Evolutionary conservation across 129 eudicot species (phyloP).

Genomic region (Sambucus nigra): DNA sequence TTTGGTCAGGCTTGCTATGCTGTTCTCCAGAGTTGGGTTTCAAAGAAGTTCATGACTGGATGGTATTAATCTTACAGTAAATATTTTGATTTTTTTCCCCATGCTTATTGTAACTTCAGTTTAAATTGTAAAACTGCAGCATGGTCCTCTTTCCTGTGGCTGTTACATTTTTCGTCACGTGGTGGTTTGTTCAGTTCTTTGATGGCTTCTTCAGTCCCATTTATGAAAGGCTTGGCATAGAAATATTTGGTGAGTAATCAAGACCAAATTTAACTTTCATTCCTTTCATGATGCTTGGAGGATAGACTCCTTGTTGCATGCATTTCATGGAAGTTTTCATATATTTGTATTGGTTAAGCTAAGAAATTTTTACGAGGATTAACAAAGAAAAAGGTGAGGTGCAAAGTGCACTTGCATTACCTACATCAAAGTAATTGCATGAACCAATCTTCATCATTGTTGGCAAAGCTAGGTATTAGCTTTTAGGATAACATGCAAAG

Average conservation of each 20-base stretch:
- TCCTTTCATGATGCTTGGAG: neutral
- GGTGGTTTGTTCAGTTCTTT: constrained; percentile 96
- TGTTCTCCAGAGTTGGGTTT: constrained; percentile 95
- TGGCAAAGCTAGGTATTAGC: neutral
- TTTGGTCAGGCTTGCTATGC: constrained; percentile 80
- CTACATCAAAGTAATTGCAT: neutral
- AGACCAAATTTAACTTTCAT: neutral
- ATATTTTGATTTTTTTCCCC: neutral
- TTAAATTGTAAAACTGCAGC: constrained; percentile 31
- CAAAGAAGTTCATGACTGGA: constrained; percentile 97
- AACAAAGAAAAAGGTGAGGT: neutral
- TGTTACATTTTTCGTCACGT: constrained; percentile 79
- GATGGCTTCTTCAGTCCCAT: constrained; percentile 98
- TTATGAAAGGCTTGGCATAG: constrained; percentile 80
- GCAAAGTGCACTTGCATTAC: neutral
- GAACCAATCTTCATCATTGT: neutral
- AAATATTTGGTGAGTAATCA: constrained; percentile 67
- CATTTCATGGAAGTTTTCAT: neutral
- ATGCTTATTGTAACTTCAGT: constrained; percentile 2
- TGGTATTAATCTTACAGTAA: constrained; percentile 33
- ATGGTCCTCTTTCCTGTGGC: constrained; percentile 92
- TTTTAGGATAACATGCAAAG: neutral
- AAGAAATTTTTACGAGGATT: neutral
- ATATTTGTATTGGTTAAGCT: neutral
- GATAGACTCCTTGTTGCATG: neutral